Conservation (phyloP, 2,329 filamentous ascomycete species). For the Colletotrichum sidae region DNA sequence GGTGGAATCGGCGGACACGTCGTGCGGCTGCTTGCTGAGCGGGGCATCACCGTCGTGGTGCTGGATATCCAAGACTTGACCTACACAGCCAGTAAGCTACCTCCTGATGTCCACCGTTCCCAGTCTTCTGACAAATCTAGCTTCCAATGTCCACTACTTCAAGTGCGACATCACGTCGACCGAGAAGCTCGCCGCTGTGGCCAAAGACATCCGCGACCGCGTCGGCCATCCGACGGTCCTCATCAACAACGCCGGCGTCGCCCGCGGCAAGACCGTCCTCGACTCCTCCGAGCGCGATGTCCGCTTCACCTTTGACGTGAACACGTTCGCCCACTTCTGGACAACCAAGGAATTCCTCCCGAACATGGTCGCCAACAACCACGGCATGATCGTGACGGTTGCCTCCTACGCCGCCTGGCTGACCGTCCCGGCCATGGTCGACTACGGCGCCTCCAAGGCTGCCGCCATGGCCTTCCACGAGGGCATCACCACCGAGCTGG, state of each 20-base stretch:
- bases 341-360: constrained; percentile 76
- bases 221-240: constrained; percentile 76
- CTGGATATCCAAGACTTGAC: constrained; percentile 74
- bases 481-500: constrained; percentile 69
- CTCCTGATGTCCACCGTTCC: too few relatives aligned
- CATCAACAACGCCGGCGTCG: constrained; percentile 79
- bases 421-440: constrained; percentile 70
- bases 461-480: constrained; percentile 77
- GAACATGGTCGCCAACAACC: constrained; percentile 69
- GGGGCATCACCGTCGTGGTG: constrained; percentile 75
- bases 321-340: constrained; percentile 75
- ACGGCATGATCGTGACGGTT: constrained; percentile 80
- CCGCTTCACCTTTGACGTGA: constrained; percentile 77
- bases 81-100: constrained; percentile 59
- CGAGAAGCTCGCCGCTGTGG: constrained; percentile 62
- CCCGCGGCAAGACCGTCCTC: constrained; percentile 71
- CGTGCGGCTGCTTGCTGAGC: constrained; percentile 73
- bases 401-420: constrained; percentile 73
- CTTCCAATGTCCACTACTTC: constrained; percentile 72
- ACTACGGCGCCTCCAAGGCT: constrained; percentile 76
- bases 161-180: constrained; percentile 76
- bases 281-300: constrained; percentile 67
- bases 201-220: constrained; percentile 62
- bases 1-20: constrained; percentile 78
- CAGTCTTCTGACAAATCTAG: constrained; percentile 38